Base-by-base conservation (phyloP, 768 basidiomycete genomes). In the Rhizopogon salebrosus region DNA sequence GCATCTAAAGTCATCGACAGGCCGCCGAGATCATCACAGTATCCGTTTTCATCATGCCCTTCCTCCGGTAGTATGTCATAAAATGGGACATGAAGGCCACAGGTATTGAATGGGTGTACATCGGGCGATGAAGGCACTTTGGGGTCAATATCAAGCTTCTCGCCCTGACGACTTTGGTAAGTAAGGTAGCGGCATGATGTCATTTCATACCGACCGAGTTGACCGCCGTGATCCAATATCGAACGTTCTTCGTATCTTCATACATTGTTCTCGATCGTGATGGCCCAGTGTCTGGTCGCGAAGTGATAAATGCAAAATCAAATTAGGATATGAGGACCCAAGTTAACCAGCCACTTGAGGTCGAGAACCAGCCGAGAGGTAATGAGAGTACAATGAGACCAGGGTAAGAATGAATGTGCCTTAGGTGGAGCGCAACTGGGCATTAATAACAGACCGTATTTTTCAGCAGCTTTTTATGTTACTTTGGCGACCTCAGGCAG, bases 401-500 rank as follows among this genome's bases (percentile, higher is more conserved):
- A n/a, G n/a, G n/a, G n/a, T 40, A 48, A 41, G 14, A 49, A n/a
- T 23, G 41, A 42, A 29, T 40, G 49, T 42, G 51, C 53, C 54
- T 56, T 49, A 49, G 43, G 68, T 58, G 63, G 48, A 68, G 64
- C 63, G 54, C 64, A 62, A 63, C 61, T 67, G 46, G 51, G 57
- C 29, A 48, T 24, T 51, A 41, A 41, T 45, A 41, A 8, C 18
- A 46, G 39, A 41, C n/a, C 42, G 18, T 10, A 24, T 41, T 51
- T 16, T 49, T 54, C n/a, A 34, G 51, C 34, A 50, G 27, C 51
- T 41, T 56, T 64, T 60, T 70, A 68, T 54, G 57, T 35, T 16
- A 46, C 37, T 23, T 26, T 27, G 41, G 18, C 38, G n/a, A n/a
- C n/a, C n/a, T n/a, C n/a, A n/a, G n/a, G n/a, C n/a, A n/a, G n/a